phyloP scores from a whole-genome alignment of 768 basidiomycete genomes.

The Pleurotus cornucopiae region DNA sequence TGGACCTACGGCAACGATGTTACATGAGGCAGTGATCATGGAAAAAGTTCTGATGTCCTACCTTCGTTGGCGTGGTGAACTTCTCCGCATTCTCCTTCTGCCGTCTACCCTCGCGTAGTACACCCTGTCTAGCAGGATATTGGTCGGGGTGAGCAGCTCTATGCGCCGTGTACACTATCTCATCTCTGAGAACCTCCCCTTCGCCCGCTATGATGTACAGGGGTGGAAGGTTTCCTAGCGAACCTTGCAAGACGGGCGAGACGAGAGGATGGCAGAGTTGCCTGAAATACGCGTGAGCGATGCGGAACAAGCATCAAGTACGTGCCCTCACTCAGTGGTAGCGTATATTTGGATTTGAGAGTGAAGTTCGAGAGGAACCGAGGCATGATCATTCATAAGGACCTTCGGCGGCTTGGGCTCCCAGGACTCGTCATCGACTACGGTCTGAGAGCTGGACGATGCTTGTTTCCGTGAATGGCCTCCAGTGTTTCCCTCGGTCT shows the following conservation, averaged over 20 bases:
- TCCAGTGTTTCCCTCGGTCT: not conserved
- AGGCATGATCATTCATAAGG: slow-evolving; percentile 42
- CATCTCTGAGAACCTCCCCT: slow-evolving; percentile 73
- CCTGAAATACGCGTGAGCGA: slow-evolving; percentile 20
- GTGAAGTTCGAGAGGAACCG: slow-evolving; percentile 41
- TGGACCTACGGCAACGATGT: slow-evolving; percentile 46
- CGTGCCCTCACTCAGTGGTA: slow-evolving; percentile 54
- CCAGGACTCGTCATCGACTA: slow-evolving; percentile 28
- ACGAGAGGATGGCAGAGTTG: slow-evolving; percentile 68
- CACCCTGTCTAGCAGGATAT: slow-evolving; percentile 56
- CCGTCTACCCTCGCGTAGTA: slow-evolving; percentile 38
- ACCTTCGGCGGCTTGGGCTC: slow-evolving; percentile 56
- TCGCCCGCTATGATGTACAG: slow-evolving; percentile 71
- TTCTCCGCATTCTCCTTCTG: slow-evolving; percentile 48
- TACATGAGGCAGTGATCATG: not conserved
- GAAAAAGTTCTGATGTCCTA: slow-evolving; percentile 10
- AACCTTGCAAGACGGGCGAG: slow-evolving; percentile 67
- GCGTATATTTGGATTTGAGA: slow-evolving; percentile 79
- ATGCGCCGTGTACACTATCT: slow-evolving; percentile 75
- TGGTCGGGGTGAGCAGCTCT: slow-evolving; percentile 69
- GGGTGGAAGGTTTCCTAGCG: slow-evolving; percentile 72
- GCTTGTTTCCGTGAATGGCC: not conserved
- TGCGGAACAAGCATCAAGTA: not conserved
- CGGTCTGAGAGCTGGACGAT: slow-evolving; percentile 2
- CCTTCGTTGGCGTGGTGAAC: slow-evolving; percentile 51